These are phyloP conservation scores for Blastocystis sp. DNA, from an alignment of 352 stramenopile species.

Conservation along the genomic window DNA sequence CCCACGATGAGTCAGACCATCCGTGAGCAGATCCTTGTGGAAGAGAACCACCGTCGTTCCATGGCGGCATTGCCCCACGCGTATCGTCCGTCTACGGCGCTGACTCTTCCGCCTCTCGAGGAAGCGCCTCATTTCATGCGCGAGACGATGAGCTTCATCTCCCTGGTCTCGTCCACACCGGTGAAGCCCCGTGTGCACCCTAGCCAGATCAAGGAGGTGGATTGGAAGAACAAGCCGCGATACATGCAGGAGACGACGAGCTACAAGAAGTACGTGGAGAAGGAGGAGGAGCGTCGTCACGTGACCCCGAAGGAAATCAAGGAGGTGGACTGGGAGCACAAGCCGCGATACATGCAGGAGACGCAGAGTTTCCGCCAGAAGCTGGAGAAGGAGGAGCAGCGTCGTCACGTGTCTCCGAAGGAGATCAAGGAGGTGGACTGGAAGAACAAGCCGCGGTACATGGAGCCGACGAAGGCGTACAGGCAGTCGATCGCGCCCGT, in stretches of 20 bases:
- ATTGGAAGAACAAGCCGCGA: constrained; percentile 15
- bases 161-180: neutral
- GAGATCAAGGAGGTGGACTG: constrained; percentile 42
- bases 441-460: constrained; percentile 32
- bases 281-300: neutral
- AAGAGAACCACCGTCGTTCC: constrained; percentile 36
- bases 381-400: neutral
- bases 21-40: neutral
- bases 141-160: constrained; percentile 19
- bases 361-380: neutral
- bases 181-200: neutral
- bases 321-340: constrained; percentile 42
- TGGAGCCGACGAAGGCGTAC: constrained; percentile 42
- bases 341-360: constrained; percentile 50
- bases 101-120: neutral
- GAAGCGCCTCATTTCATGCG: constrained; percentile 45
- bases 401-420: neutral
- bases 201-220: constrained; percentile 32
- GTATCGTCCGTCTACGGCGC: neutral
- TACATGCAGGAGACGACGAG: constrained; percentile 52
- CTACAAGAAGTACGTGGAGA: neutral
- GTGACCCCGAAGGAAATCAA: constrained; percentile 43
- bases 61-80: neutral
- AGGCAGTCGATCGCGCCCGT: constrained; percentile 14
- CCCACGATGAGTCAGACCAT: neutral